phyloP scores from a whole-genome alignment of 768 basidiomycete species.

The Leccinum disarticulatum region DNA sequence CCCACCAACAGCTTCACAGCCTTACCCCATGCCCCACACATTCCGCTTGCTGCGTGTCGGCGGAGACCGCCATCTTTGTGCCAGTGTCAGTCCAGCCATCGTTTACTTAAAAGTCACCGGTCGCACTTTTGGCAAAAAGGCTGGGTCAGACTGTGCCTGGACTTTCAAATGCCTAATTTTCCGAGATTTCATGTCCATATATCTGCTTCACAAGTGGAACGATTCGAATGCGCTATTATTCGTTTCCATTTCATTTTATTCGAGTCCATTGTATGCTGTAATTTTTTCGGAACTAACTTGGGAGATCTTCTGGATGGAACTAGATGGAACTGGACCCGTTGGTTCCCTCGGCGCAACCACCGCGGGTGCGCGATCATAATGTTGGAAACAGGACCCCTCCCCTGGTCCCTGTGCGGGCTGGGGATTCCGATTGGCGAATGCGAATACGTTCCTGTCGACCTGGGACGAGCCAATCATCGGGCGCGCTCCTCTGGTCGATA shows the following conservation, averaged over 20 bases:
- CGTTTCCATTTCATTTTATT: neutral
- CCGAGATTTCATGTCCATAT: neutral
- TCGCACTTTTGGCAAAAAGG: constrained; percentile 9
- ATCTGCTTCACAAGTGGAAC: neutral
- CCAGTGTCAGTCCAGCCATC: constrained; percentile 11
- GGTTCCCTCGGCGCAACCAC: neutral
- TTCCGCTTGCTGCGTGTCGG: constrained; percentile 19
- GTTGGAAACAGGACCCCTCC: constrained; percentile 5
- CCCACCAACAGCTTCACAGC: constrained; percentile 11
- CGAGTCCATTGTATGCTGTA: neutral
- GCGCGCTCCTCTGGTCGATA: neutral
- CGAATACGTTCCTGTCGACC: constrained; percentile 9
- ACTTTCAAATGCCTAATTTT: neutral
- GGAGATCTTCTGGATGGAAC: neutral
- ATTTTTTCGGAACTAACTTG: neutral
- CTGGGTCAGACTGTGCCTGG: constrained; percentile 11
- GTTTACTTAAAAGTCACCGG: neutral
- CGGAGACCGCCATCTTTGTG: constrained; percentile 27
- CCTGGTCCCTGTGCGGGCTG: constrained; percentile 4
- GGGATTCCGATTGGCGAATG: constrained; percentile 1
- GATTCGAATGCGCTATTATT: neutral
- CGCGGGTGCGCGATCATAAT: neutral
- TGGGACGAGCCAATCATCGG: neutral
- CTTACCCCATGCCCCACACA: constrained; percentile 30
- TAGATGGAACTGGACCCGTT: neutral